phyloP scores from a whole-genome alignment of 495 filamentous ascomycete species.

The Penicillium cosmopolitanum region DNA sequence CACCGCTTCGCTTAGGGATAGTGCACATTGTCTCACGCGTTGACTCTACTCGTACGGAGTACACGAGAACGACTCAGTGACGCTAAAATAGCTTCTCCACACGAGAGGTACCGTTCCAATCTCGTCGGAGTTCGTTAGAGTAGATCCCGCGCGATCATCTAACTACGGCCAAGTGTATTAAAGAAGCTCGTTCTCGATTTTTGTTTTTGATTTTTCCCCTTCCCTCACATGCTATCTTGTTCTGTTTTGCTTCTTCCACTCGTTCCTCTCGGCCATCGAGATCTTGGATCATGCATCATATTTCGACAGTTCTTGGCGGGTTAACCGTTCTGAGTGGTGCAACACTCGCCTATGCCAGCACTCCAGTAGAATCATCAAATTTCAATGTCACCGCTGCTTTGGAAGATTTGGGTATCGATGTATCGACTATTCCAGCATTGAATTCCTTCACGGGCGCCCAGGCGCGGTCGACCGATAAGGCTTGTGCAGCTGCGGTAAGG shows the following conservation, averaged over 20 bases:
- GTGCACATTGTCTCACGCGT: slow-evolving; percentile 1
- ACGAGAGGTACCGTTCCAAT: not conserved
- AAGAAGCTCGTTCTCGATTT: not conserved
- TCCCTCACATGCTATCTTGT: not conserved
- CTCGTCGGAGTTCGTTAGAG: not conserved
- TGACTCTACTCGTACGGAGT: not conserved
- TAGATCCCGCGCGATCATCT: slow-evolving; percentile 4
- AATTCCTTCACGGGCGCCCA: slow-evolving; percentile 12
- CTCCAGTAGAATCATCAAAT: slow-evolving; percentile 13
- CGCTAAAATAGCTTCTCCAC: slow-evolving; percentile 1
- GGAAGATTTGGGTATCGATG: slow-evolving; percentile 17
- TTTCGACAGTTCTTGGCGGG: slow-evolving; percentile 14
- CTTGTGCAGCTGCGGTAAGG: slow-evolving; percentile 20
- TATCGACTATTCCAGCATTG: slow-evolving; percentile 21
- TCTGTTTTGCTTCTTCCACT: not conserved
- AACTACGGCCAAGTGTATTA: not conserved
- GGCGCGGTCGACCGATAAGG: slow-evolving; percentile 15
- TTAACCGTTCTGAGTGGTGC: slow-evolving; percentile 12
- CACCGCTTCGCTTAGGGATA: slow-evolving; percentile 10
- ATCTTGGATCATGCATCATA: slow-evolving; percentile 15
- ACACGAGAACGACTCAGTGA: not conserved
- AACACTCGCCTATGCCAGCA: slow-evolving; percentile 4
- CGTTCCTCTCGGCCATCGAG: no score
- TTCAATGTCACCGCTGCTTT: slow-evolving; percentile 23
- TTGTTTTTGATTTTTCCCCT: not conserved